Base-by-base conservation (phyloP, 805 yeast genomes). In the Blastobotrys peoriensis region DNA sequence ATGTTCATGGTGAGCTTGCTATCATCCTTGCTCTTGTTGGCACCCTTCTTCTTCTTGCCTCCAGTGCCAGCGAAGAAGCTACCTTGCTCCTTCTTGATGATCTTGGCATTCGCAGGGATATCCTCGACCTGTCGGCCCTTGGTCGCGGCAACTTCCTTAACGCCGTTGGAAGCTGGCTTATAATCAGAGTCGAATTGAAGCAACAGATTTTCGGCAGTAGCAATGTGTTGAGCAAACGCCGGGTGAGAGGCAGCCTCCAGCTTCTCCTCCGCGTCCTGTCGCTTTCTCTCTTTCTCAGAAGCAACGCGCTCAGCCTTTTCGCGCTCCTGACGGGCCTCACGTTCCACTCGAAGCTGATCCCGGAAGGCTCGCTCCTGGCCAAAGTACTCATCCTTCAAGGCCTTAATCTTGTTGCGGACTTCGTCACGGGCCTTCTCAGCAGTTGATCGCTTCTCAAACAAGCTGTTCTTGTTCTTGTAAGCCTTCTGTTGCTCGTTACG, bases 171-270 rank as follows among this genome's bases (percentile, higher is more conserved):
- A 36, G 52, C 57, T 43, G 60, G 60, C 59, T 79, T 86, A 66
- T 77, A 80, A 38, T 81, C 61, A 54, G 94, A 93, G 61, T 88
- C 95, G 56, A 93, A 86, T 66, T 77, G 77, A 30, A 68, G 60
- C 62, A 89, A 73, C 61, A 88, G 73, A 44, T 75, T 69, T 65
- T 88, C 86, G 58, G 93, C 84, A 51, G 82, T 71, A 53, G 74
- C 73, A 57, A 91, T 82, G 68, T 93, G 95, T 37, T 68, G 68
- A 47, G 82, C 78, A 68, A 83, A 89, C 21, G 97, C 98, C 22
- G 98, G 96, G 55, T 68, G 67, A 36, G 67, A 65, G 21, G 84
- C 78, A 38, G 88, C 88, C 51, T 79, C 84, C 42, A 79, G 75
- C 70, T 85, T 77, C 59, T 78, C 78, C 59, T 76, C 72, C 56